These are phyloP conservation scores for Colletotrichum spinosum DNA, from an alignment of 2,329 filamentous ascomycete genomes.

Conservation along the genomic window DNA sequence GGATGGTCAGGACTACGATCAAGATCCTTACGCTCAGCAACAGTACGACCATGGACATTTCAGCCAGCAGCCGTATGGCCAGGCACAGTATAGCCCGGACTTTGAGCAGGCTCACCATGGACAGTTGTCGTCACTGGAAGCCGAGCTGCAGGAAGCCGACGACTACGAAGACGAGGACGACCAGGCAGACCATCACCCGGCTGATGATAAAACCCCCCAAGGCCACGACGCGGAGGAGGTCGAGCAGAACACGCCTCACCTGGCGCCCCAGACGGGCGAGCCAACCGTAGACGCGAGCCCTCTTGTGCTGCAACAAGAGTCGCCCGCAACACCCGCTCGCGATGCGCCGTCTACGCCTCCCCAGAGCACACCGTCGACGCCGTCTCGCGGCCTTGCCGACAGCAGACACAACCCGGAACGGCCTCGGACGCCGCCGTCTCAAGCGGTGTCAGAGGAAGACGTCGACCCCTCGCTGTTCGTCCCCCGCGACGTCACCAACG, in stretches of 20 bases:
- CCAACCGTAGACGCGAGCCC: conserved; percentile 38
- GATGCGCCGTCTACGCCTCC: conserved; percentile 18
- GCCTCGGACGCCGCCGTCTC: conserved; percentile 38
- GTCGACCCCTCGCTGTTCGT: conserved; percentile 39
- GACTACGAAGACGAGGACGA: conserved; percentile 9
- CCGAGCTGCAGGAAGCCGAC: conserved; percentile 19
- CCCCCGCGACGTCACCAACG: conserved; percentile 47
- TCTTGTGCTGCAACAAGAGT: conserved; percentile 35
- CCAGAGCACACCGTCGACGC: conserved; percentile 34
- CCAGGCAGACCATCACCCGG: conserved; percentile 1
- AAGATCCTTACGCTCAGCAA: conserved; percentile 1
- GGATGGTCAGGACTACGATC: conserved; percentile 1
- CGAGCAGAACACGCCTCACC: conserved; percentile 35
- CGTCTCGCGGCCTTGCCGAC: conserved; percentile 41
- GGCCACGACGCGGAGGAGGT: conserved; percentile 8
- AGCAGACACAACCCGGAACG: conserved; percentile 44
- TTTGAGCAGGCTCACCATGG: background rate
- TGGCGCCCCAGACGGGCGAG: conserved; percentile 31
- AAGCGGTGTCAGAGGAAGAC: conserved; percentile 15
- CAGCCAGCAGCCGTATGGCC: background rate
- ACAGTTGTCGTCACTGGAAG: conserved; percentile 4
- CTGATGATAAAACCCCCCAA: conserved; percentile 13
- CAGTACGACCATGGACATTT: background rate
- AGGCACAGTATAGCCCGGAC: conserved; percentile 4
- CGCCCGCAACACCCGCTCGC: conserved; percentile 25